A percentile compares a stretch with the other conserved stretches of the same genome.
phyloP scores from a whole-genome alignment of 208 protist species.

The Sergeia podlipaevii region DNA sequence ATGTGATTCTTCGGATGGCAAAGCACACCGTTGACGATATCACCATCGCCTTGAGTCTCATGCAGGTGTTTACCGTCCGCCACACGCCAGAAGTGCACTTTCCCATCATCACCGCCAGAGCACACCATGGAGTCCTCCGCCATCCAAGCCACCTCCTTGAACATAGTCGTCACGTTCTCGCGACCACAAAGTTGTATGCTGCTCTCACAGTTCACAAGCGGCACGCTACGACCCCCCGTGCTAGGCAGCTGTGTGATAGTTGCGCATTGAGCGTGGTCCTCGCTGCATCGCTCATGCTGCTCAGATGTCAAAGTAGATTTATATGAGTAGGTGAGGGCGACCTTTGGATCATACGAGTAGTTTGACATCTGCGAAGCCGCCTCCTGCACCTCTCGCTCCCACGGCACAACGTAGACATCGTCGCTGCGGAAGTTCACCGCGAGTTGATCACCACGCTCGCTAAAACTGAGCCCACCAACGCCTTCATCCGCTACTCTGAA shows the following conservation, averaged over 20 bases:
- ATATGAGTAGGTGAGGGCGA: too few species aligned
- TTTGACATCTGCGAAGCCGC: background rate
- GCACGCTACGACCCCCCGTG: background rate
- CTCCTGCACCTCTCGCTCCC: slow-evolving; percentile 14
- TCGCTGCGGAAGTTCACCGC: slow-evolving; percentile 36
- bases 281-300: too few species aligned
- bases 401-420: slow-evolving; percentile 37
- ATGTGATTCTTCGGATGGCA: slow-evolving; percentile 8
- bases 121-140: slow-evolving; percentile 41
- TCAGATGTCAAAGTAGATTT: too few species aligned
- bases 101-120: slow-evolving; percentile 43
- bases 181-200: slow-evolving; percentile 16
- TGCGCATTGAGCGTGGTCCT: too few species aligned
- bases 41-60: slow-evolving; percentile 24
- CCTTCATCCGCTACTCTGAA: slow-evolving; percentile 12
- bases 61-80: slow-evolving; percentile 27
- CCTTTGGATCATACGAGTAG: too few species aligned
- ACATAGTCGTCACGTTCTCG: slow-evolving; percentile 37
- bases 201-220: slow-evolving; percentile 6
- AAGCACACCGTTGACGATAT: slow-evolving; percentile 42
- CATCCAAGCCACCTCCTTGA: slow-evolving; percentile 56
- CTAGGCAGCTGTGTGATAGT: too few species aligned
- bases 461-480: slow-evolving; percentile 40
- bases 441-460: slow-evolving; percentile 30
- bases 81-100: slow-evolving; percentile 43